Evolutionary conservation across 2,329 filamentous ascomycete species (phyloP).

Genomic region (Hirsutella minnesotensis): DNA sequence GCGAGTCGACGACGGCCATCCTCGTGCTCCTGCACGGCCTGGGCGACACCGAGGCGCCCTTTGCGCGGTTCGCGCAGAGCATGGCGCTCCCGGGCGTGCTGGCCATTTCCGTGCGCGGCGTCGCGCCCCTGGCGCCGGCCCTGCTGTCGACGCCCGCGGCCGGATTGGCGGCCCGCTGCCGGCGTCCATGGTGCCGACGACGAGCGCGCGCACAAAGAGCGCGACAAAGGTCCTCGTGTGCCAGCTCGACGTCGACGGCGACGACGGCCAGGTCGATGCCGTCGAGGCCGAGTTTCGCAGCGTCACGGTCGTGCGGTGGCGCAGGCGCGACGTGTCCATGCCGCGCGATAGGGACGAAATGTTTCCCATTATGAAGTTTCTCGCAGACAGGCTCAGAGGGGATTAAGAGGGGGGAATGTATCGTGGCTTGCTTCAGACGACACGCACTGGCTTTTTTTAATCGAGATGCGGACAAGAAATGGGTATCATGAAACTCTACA

Average conservation of each 20-base stretch:
- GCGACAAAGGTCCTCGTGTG: slow-evolving; percentile 51
- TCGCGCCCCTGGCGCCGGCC: slow-evolving; percentile 55
- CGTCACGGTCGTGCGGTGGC: slow-evolving; percentile 59
- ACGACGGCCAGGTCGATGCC: slow-evolving; percentile 49
- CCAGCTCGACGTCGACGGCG: slow-evolving; percentile 50
- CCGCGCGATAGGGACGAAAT: slow-evolving; percentile 76
- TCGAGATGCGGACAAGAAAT: neutral
- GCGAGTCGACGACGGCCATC: slow-evolving; percentile 58
- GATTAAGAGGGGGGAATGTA: slow-evolving; percentile 6
- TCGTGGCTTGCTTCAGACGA: too few relatives aligned
- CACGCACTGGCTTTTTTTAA: neutral
- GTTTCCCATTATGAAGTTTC: slow-evolving; percentile 78
- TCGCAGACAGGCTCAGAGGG: slow-evolving; percentile 48
- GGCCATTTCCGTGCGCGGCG: slow-evolving; percentile 62
- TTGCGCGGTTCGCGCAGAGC: slow-evolving; percentile 55
- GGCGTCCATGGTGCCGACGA: slow-evolving; percentile 33
- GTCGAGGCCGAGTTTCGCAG: slow-evolving; percentile 55
- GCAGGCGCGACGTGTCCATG: slow-evolving; percentile 65
- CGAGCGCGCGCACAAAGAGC: slow-evolving; percentile 38
- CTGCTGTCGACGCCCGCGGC: slow-evolving; percentile 51
- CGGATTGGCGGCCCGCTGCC: slow-evolving; percentile 52
- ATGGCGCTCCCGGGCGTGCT: slow-evolving; percentile 67
- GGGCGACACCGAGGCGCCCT: slow-evolving; percentile 61
- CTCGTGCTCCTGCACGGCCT: slow-evolving; percentile 77
- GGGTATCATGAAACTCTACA: neutral